phyloP scores from a whole-genome alignment of 192 early-diverging fungal species.

The Coemansia sp. region DNA sequence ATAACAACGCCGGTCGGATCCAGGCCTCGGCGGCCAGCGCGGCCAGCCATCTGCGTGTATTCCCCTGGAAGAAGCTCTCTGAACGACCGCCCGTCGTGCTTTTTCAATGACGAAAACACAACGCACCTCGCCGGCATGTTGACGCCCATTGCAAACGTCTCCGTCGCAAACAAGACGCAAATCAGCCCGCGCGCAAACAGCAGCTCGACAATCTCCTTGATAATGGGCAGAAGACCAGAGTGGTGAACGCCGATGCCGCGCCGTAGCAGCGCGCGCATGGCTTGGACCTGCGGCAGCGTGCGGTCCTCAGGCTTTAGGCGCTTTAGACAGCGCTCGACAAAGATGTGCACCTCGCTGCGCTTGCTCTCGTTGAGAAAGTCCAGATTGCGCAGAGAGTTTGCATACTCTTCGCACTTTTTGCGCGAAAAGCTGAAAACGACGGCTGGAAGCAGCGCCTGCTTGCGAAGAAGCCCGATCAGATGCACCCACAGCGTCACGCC shows the following conservation, averaged over 20 bases:
- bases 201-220: slow-evolving; percentile 99
- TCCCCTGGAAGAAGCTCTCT: slow-evolving; percentile 89
- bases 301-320: slow-evolving; percentile 82
- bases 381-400: slow-evolving; percentile 66
- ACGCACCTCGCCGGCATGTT: slow-evolving; percentile 95
- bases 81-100: slow-evolving; percentile 90
- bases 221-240: slow-evolving; percentile 90
- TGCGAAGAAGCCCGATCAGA: slow-evolving; percentile 71
- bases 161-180: slow-evolving; percentile 93
- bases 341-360: slow-evolving; percentile 83
- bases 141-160: slow-evolving; percentile 99
- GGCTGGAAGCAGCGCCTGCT: slow-evolving; percentile 75
- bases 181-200: slow-evolving; percentile 88
- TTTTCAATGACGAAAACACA: slow-evolving; percentile 86
- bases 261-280: slow-evolving; percentile 76
- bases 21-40: slow-evolving; percentile 91
- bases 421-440: slow-evolving; percentile 97
- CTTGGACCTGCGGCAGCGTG: slow-evolving; percentile 82
- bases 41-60: slow-evolving; percentile 99
- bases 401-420: slow-evolving; percentile 91
- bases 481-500: slow-evolving; percentile 82
- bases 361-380: slow-evolving; percentile 76
- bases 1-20: slow-evolving; percentile 92
- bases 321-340: slow-evolving; percentile 78
- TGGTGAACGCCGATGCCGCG: slow-evolving; percentile 98